Evolutionary conservation across 2,329 filamentous ascomycete species (phyloP), one percentile per base, ranked within the genome.

Genomic region (Onygenales sp.): DNA sequence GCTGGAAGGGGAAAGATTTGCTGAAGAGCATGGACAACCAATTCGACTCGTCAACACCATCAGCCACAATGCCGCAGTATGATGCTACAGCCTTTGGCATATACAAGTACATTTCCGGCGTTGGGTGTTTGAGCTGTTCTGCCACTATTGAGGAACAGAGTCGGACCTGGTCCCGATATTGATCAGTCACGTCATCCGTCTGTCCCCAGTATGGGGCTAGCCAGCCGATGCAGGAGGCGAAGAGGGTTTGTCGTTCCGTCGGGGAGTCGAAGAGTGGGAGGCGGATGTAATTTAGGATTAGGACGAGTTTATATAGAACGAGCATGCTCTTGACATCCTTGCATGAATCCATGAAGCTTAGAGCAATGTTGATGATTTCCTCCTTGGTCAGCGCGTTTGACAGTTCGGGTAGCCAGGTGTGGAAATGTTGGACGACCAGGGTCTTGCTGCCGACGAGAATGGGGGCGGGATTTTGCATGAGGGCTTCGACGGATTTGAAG

Each of bases 321-420:
- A 98, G 78, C 73, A 95, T 95, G 54, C 93, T 92, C 66, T 91
- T 92, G 47, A 94, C 91, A 32, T 83, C 76, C 2, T 84, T 82
- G 71, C 91, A 96, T 1, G 93, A 89, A 65, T 96, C 90, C 75
- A 97, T 86, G 64, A 97, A 95, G 69, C 92, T 89, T 57, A 94
- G 88, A 42, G 91, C 89, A 58, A 96, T 86, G 63, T 95, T 86
- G 51, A 96, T 75, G 45, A 96, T 92, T 66, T 97, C 92, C 62
- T 90, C 86, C 0, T 85, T 84, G 3, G 80, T 81, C 64, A 97
- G 78, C 39, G 93, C 77, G 1, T 85, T 83, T 0, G 82, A 78
- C 8, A 98, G 81, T 66, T 97, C 92, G 0, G 93, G 92, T n/a
- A 98, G 75, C 93, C 93, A 98, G 0, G 88, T 87, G 66, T 97